These are phyloP conservation scores for Blastobotrys raffinosifermentans DNA, from an alignment of 1,139 yeast species.

Conservation along the genomic window DNA sequence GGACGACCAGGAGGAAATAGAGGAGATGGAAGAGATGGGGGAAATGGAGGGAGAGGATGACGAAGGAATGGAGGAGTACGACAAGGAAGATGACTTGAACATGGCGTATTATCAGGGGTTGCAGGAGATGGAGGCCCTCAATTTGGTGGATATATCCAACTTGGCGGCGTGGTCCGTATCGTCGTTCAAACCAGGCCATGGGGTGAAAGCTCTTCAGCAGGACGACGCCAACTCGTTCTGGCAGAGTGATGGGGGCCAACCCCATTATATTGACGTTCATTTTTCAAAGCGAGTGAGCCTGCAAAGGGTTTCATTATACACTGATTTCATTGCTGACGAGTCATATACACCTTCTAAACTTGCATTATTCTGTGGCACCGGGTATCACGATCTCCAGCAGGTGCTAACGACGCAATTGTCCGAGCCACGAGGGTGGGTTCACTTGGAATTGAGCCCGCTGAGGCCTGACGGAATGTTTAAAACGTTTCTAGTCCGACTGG, in stretches of 20 bases:
- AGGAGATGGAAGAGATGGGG: too few relatives aligned
- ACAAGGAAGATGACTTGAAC: not conserved
- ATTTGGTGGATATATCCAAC: constrained; percentile 67
- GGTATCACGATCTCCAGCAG: constrained; percentile 75
- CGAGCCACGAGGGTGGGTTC: constrained; percentile 85
- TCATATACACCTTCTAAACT: constrained; percentile 85
- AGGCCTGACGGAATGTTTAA: constrained; percentile 52
- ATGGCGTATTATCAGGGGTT: constrained; percentile 43
- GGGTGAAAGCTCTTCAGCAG: constrained; percentile 63
- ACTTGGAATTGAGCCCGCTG: constrained; percentile 58
- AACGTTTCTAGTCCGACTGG: constrained; percentile 64
- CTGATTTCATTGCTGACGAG: constrained; percentile 67
- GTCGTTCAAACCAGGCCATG: constrained; percentile 67
- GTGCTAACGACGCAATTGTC: constrained; percentile 61
- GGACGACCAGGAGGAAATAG: too few relatives aligned
- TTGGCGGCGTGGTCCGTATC: constrained; percentile 85
- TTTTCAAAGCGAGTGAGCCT: constrained; percentile 74
- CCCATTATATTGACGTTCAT: constrained; percentile 75
- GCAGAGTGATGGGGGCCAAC: constrained; percentile 97
- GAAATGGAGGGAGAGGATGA: not conserved
- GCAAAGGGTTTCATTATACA: constrained; percentile 64
- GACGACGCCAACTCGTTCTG: constrained; percentile 74
- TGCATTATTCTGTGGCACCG: constrained; percentile 71
- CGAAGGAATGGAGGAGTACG: not conserved
- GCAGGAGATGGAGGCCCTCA: constrained; percentile 51